Percentiles rank a stretch among this genome's conserved stretches.
Evolutionary conservation across 305 asterid species (phyloP).

Genomic region (Fraxinus dipetala): DNA sequence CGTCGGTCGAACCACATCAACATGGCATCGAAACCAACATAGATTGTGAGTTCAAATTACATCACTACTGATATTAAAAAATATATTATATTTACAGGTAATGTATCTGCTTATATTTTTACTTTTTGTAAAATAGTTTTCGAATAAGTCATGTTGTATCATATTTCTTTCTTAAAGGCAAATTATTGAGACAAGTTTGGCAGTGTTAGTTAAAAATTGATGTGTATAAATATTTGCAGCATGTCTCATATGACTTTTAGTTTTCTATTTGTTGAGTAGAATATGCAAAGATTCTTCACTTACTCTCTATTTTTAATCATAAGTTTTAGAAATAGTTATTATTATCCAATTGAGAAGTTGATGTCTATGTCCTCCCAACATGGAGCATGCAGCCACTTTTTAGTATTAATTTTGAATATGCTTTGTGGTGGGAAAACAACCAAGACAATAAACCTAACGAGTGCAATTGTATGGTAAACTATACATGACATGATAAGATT

Average conservation of each 20-base stretch:
- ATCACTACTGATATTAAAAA: not conserved
- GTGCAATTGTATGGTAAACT: not conserved
- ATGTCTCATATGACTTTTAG: not conserved
- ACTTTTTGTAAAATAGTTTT: not conserved
- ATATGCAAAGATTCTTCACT: constrained; percentile 16
- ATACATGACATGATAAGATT: not conserved
- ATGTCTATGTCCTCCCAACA: constrained; percentile 4
- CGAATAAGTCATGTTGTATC: not conserved
- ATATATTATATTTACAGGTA: not conserved
- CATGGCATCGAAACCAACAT: not conserved
- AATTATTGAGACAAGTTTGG: not conserved
- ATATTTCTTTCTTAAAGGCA: not conserved
- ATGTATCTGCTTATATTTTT: not conserved
- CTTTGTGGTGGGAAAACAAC: not conserved
- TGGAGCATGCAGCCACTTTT: constrained; percentile 4
- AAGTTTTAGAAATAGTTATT: not conserved
- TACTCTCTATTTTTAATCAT: not conserved
- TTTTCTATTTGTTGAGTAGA: not conserved
- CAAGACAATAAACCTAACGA: not conserved
- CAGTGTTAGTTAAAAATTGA: not conserved
- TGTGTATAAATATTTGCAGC: constrained; percentile 4
- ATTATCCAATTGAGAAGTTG: constrained; percentile 9
- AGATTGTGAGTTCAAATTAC: not conserved
- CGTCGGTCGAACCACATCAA: not conserved
- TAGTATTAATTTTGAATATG: not conserved